A percentile compares a stretch with the other conserved stretches of the same genome.
These are phyloP conservation scores for Talaromyces wortmannii DNA, from an alignment of 495 filamentous ascomycete species.

Conservation along the genomic window DNA sequence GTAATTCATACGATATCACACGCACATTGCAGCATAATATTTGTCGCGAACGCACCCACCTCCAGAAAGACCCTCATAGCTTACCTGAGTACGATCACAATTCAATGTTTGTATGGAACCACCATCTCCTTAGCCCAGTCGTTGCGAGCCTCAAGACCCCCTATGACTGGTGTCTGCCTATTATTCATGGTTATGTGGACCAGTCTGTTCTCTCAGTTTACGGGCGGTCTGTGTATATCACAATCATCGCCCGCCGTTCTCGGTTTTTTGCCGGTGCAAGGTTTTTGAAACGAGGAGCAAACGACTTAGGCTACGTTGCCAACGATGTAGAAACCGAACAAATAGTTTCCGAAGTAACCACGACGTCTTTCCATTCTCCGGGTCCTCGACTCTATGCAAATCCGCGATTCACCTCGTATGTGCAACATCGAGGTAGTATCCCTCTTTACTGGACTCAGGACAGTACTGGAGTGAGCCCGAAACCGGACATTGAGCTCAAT, in stretches of 20 bases:
- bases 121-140: slow-evolving; percentile 77
- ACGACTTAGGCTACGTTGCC: slow-evolving; percentile 93
- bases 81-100: slow-evolving; percentile 64
- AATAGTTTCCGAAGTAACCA: slow-evolving; percentile 88
- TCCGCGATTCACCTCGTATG: slow-evolving; percentile 89
- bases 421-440: slow-evolving; percentile 95
- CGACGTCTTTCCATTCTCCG: slow-evolving; percentile 91
- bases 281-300: slow-evolving; percentile 90
- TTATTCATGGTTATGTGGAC: slow-evolving; percentile 94
- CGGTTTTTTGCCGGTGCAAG: slow-evolving; percentile 91
- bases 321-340: slow-evolving; percentile 99
- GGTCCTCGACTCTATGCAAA: slow-evolving; percentile 80
- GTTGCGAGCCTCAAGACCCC: slow-evolving; percentile 62
- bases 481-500: slow-evolving; percentile 91
- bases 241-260: slow-evolving; percentile 86
- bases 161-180: slow-evolving; percentile 93
- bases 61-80: slow-evolving; percentile 55
- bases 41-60: slow-evolving; percentile 63
- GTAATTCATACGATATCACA: slow-evolving; percentile 96
- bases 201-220: slow-evolving; percentile 80
- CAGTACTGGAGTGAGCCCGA: slow-evolving; percentile 89
- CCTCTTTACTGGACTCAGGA: slow-evolving; percentile 98
- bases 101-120: slow-evolving; percentile 97
- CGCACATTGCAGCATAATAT: slow-evolving; percentile 91
- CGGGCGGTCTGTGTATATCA: slow-evolving; percentile 81